These are phyloP conservation scores for Linnemannia exigua DNA, from an alignment of 192 early-diverging fungal species.

Conservation along the genomic window DNA sequence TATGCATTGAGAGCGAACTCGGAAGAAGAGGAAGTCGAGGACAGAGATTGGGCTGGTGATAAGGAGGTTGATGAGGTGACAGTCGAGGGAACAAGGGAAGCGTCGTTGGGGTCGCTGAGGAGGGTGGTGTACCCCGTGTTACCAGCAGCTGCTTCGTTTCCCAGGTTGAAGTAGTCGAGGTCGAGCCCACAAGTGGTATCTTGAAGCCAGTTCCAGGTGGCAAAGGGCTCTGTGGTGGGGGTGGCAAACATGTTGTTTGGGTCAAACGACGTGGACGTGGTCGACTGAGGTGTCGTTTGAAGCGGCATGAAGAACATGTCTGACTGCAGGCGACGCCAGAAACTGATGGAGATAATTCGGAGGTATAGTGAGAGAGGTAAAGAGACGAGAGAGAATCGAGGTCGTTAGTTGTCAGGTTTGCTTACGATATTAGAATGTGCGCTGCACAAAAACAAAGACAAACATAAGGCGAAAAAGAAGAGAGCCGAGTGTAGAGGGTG, in stretches of 20 bases:
- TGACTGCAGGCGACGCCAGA: constrained; percentile 27
- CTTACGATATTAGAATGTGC: background rate
- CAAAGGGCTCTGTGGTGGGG: constrained; percentile 1
- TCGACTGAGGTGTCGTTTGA: constrained; percentile 4
- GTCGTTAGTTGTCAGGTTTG: background rate
- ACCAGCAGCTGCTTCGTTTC: background rate
- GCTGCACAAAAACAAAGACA: background rate
- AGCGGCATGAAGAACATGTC: constrained; percentile 24
- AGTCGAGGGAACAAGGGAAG: background rate
- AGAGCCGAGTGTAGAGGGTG: background rate
- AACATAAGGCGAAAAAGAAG: background rate
- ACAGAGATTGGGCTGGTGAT: background rate
- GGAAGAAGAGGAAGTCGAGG: background rate
- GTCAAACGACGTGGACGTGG: constrained; percentile 9
- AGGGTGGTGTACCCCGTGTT: constrained; percentile 1
- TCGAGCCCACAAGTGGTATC: constrained; percentile 6
- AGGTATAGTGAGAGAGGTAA: background rate
- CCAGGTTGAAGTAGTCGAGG: constrained; percentile 1
- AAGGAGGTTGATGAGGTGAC: background rate
- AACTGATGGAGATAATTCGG: background rate
- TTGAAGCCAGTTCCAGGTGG: constrained; percentile 4
- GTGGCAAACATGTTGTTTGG: constrained; percentile 2
- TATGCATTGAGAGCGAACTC: background rate
- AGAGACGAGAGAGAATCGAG: background rate
- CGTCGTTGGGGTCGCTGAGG: background rate